A percentile compares a stretch with the other conserved stretches of the same genome.
These are phyloP conservation scores for Metschnikowia orientalis DNA, from an alignment of 805 yeast genomes.

Conservation along the genomic window DNA sequence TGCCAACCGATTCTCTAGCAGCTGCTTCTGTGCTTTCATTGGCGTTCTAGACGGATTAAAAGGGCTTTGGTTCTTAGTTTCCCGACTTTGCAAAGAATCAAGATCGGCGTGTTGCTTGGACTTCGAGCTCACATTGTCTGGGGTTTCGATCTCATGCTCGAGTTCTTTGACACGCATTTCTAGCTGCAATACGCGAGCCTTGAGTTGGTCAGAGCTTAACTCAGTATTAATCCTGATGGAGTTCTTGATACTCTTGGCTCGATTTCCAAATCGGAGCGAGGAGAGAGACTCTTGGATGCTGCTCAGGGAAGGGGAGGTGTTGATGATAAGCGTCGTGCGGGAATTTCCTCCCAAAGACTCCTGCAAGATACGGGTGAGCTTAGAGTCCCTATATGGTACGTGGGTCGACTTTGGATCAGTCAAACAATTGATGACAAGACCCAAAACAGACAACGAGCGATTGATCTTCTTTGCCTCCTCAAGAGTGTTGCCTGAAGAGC, in stretches of 20 bases:
- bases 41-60: conserved; percentile 3
- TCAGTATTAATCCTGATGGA: conserved; percentile 61
- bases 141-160: conserved; percentile 34
- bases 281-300: conserved; percentile 65
- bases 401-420: conserved; percentile 65
- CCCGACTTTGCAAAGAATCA: conserved; percentile 1
- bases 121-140: not conserved
- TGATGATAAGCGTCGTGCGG: conserved; percentile 66
- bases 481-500: conserved; percentile 67
- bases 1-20: conserved; percentile 2
- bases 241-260: conserved; percentile 68
- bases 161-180: conserved; percentile 35
- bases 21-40: conserved; percentile 3
- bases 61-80: not conserved
- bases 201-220: conserved; percentile 46
- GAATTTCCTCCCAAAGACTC: conserved; percentile 83
- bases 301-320: conserved; percentile 60
- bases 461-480: conserved; percentile 87
- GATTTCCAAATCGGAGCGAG: conserved; percentile 66
- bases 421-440: conserved; percentile 74
- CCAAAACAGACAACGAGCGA: conserved; percentile 69
- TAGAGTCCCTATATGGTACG: conserved; percentile 74
- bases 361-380: conserved; percentile 70
- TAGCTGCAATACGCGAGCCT: conserved; percentile 34
- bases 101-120: not conserved